These are phyloP conservation scores for Ophiobolus disseminans DNA, from an alignment of 2,329 filamentous ascomycete genomes.

Conservation along the genomic window DNA sequence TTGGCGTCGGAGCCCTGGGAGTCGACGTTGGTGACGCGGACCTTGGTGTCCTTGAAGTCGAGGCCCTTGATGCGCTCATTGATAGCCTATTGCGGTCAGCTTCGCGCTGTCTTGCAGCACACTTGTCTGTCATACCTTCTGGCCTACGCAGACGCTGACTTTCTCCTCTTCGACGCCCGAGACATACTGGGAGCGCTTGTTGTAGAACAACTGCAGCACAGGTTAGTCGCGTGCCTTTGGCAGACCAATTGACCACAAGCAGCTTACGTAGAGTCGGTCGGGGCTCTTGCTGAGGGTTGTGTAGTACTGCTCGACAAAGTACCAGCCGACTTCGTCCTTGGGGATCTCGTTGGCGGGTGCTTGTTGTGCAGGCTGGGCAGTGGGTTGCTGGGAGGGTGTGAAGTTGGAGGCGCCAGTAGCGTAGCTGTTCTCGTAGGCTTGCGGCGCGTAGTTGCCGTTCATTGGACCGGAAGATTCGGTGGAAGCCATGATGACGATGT, in stretches of 20 bases:
- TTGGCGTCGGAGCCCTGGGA: constrained; percentile 90
- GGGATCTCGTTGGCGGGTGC: constrained; percentile 55
- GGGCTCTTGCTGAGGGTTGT: constrained; percentile 94
- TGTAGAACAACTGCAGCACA: constrained; percentile 77
- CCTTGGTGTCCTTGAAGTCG: constrained; percentile 97
- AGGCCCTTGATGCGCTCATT: constrained; percentile 92
- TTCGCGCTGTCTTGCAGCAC: neutral
- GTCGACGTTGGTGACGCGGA: constrained; percentile 97
- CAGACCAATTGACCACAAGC: neutral
- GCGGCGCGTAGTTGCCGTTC: constrained; percentile 58
- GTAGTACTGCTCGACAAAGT: constrained; percentile 99
- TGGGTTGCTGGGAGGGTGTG: constrained; percentile 34
- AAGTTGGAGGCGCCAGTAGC: constrained; percentile 38
- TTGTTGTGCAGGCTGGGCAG: constrained; percentile 36
- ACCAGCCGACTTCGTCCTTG: constrained; percentile 98
- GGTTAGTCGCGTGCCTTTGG: constrained; percentile 25
- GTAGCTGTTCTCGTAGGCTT: constrained; percentile 52
- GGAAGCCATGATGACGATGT: constrained; percentile 41
- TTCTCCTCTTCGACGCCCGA: constrained; percentile 91
- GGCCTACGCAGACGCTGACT: constrained; percentile 83
- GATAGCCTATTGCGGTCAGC: constrained; percentile 69
- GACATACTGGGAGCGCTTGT: constrained; percentile 94
- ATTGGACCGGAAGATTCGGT: constrained; percentile 48
- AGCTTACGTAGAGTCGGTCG: constrained; percentile 79
- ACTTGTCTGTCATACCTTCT: constrained; percentile 68